Conservation (phyloP, 1,284 basidiomycete species). For the Pseudozyma flocculosa region DNA sequence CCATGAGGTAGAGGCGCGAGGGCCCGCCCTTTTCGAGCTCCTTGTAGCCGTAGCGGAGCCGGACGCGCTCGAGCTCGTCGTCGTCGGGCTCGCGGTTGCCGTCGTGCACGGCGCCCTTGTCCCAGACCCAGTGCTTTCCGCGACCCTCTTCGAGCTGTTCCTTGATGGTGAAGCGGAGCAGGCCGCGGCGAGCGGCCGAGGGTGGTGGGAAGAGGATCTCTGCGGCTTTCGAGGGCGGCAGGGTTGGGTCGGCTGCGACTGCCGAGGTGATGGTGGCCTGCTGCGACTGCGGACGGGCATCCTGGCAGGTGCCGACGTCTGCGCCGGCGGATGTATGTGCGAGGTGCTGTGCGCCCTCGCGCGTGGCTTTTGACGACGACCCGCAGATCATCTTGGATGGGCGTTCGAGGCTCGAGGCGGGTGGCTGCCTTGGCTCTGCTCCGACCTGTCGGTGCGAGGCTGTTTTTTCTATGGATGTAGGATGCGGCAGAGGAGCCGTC, state of each 20-base stretch:
- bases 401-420: too few relatives aligned
- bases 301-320: constrained; percentile 22
- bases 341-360: constrained; percentile 16
- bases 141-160: constrained; percentile 47
- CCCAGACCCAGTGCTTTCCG: constrained; percentile 53
- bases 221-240: constrained; percentile 40
- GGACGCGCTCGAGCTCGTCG: constrained; percentile 43
- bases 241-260: constrained; percentile 41
- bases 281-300: constrained; percentile 24
- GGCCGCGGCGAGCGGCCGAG: constrained; percentile 35
- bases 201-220: constrained; percentile 43
- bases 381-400: constrained; percentile 19
- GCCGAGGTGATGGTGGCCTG: constrained; percentile 52
- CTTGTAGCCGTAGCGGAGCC: constrained; percentile 46
- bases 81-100: constrained; percentile 47
- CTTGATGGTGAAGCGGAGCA: constrained; percentile 51
- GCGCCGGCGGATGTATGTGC: constrained; percentile 30
- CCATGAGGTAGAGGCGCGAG: constrained; percentile 49
- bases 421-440: too few relatives aligned
- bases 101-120: constrained; percentile 47
- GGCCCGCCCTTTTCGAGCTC: constrained; percentile 39
- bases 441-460: too few relatives aligned
- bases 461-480: too few relatives aligned
- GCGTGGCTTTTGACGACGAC: constrained; percentile 10
- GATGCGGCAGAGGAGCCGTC: too few relatives aligned